Base-by-base conservation (phyloP, 139 green algal genomes). In the Limnomonas spitsbergensis region DNA sequence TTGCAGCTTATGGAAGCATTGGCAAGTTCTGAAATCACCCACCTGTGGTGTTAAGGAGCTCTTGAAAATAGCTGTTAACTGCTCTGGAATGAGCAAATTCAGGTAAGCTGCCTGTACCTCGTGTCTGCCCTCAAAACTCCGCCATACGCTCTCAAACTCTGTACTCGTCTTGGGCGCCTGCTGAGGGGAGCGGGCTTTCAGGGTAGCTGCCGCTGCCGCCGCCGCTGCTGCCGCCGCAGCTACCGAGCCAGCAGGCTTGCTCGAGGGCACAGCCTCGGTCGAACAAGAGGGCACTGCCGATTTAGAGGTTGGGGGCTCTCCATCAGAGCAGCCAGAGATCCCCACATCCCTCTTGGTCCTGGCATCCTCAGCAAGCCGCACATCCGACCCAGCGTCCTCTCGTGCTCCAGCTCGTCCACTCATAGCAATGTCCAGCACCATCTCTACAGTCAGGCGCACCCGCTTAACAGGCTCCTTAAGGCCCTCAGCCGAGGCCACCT, bases 131-230 rank as follows among this genome's bases (percentile, higher is more conserved):
- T 67, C 84, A 20, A 92, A 68, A 14, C 70, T 76, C 39, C 86
- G 85, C 91, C 91, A 95, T 0, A 79, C 72, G 7, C 81, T 76
- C 66, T 95, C 91, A 80, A 95, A 95, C 32, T 95, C 90, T 4
- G 69, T 79, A 69, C 84, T 87, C 20, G 70, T 86, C 20, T 56
- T 82, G 35, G 85, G 83, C 0, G 79, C 73, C 38, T 42, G 74
- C 39, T 79, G 26, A 14, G 38, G 69, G 1, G 31, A 53, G 7
- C 7, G 40, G 69, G 61, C 61, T 36, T 34, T 34, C 27, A n/a
- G 36, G 68, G 68, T 24, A 32, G 68, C 68, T 42, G 68, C 29
- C 27, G 9, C 39, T 76, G 69, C 20, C 34, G 66, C 66, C 61
- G 53, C 73, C 36, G 54, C 39, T 2, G 42, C 32, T 54, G 40